These are phyloP conservation scores for Trichosporon ovoides DNA, from an alignment of 1,284 basidiomycete species.

Conservation along the genomic window DNA sequence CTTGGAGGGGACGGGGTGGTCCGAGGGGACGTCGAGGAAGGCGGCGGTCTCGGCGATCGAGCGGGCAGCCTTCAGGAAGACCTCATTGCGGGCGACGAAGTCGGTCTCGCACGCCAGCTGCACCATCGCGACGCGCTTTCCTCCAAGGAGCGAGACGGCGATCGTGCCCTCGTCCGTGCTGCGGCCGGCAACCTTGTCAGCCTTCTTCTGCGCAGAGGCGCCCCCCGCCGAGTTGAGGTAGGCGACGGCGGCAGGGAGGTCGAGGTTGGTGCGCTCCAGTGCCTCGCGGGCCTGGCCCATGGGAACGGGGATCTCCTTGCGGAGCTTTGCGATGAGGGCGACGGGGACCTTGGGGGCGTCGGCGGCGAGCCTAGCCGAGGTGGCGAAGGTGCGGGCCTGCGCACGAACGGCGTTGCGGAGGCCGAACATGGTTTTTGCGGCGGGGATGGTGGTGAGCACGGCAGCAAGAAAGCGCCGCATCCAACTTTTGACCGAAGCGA, in stretches of 20 bases:
- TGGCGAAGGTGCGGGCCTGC: constrained; percentile 17
- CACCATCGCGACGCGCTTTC: constrained; percentile 72
- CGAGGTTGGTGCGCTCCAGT: constrained; percentile 66
- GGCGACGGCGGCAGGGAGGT: constrained; percentile 65
- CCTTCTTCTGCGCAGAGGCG: constrained; percentile 52
- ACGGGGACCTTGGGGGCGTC: constrained; percentile 50
- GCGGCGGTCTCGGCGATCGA: constrained; percentile 85
- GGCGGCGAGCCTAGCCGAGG: constrained; percentile 15
- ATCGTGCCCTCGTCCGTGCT: constrained; percentile 73
- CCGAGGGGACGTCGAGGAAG: constrained; percentile 59
- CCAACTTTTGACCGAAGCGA: constrained; percentile 2
- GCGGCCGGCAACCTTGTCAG: constrained; percentile 73
- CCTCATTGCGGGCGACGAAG: constrained; percentile 82
- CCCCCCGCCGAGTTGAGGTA: constrained; percentile 74
- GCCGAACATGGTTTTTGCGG: constrained; percentile 18
- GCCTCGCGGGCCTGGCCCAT: constrained; percentile 86
- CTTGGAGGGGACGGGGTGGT: constrained; percentile 1
- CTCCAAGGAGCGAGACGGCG: constrained; percentile 64
- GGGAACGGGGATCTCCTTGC: constrained; percentile 69
- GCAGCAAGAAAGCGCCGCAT: background rate
- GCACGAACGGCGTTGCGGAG: constrained; percentile 12
- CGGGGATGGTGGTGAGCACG: constrained; percentile 1
- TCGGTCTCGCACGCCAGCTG: constrained; percentile 97
- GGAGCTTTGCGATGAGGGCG: constrained; percentile 77
- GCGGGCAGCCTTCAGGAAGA: constrained; percentile 70